A percentile compares a stretch with the other conserved stretches of the same genome.
phyloP scores from a whole-genome alignment of 495 filamentous ascomycete genomes.

The Aspergillus hancockii region DNA sequence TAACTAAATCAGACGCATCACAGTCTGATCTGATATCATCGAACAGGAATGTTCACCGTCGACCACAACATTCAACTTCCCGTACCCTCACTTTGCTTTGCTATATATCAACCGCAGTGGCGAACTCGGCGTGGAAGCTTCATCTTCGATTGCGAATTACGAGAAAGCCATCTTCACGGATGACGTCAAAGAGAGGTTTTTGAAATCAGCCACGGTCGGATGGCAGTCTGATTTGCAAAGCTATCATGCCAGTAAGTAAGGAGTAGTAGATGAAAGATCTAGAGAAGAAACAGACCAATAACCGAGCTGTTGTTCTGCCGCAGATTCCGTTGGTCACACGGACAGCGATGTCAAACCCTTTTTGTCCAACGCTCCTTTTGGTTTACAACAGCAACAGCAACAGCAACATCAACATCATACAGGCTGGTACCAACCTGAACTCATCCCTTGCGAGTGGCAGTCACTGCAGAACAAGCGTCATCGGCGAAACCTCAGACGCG shows the following conservation, averaged over 20 bases:
- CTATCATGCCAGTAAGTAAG: constrained; percentile 25
- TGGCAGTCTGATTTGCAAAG: constrained; percentile 22
- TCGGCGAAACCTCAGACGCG: constrained; percentile 27
- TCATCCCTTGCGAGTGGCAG: constrained; percentile 44
- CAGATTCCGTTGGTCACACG: constrained; percentile 16
- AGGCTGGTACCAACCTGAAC: constrained; percentile 26
- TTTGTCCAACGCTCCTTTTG: constrained; percentile 5
- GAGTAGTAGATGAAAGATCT: not conserved
- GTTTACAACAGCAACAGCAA: constrained; percentile 14
- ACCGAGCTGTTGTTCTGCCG: not conserved
- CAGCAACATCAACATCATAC: constrained; percentile 9
- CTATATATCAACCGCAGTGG: constrained; percentile 44
- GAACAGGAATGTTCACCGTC: constrained; percentile 24
- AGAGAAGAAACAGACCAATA: not conserved
- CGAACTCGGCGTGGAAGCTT: constrained; percentile 33
- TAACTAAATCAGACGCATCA: constrained; percentile 5
- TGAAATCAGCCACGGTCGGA: constrained; percentile 29
- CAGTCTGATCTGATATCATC: constrained; percentile 11
- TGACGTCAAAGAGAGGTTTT: constrained; percentile 39
- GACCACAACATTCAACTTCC: constrained; percentile 19
- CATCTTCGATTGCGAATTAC: constrained; percentile 37
- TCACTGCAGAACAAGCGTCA: constrained; percentile 34
- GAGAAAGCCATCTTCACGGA: constrained; percentile 42
- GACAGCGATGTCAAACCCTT: constrained; percentile 15
- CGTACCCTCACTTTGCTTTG: constrained; percentile 42